Evolutionary conservation across 176 grass and related monocot species (phyloP).

Genomic region (Oropetium thomaeum): DNA sequence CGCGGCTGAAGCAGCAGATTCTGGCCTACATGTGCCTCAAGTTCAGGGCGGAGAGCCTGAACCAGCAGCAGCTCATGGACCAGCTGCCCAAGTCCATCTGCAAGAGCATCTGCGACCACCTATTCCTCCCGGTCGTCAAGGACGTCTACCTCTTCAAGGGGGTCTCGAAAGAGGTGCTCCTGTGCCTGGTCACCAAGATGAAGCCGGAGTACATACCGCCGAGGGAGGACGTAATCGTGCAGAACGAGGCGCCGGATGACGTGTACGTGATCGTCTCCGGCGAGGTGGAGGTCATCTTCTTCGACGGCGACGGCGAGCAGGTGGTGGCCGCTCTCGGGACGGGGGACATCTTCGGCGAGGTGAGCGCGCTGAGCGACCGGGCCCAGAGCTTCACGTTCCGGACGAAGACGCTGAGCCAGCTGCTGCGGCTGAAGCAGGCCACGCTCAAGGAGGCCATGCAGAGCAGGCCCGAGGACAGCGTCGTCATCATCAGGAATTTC

Average conservation of each 20-base stretch:
- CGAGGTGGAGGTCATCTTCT: slow-evolving; percentile 58
- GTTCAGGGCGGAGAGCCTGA: slow-evolving; percentile 88
- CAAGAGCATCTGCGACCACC: slow-evolving; percentile 89
- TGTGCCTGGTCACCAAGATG: slow-evolving; percentile 72
- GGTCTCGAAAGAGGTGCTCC: slow-evolving; percentile 63
- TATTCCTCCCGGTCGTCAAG: slow-evolving; percentile 74
- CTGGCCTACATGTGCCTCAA: slow-evolving; percentile 93
- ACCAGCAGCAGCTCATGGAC: slow-evolving; percentile 95
- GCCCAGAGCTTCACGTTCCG: slow-evolving; percentile 76
- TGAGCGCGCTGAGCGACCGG: slow-evolving; percentile 63
- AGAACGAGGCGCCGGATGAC: slow-evolving; percentile 84
- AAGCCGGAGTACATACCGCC: slow-evolving; percentile 93
- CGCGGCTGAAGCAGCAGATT: slow-evolving; percentile 84
- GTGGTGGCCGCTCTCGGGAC: slow-evolving; percentile 42
- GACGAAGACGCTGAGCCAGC: slow-evolving; percentile 79
- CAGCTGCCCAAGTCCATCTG: slow-evolving; percentile 92
- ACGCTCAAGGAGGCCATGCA: slow-evolving; percentile 89
- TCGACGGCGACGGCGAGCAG: slow-evolving; percentile 37
- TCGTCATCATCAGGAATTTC: slow-evolving; percentile 82
- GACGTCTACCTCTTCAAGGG: slow-evolving; percentile 89
- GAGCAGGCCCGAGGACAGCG: slow-evolving; percentile 67
- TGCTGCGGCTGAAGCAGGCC: slow-evolving; percentile 74
- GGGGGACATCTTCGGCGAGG: slow-evolving; percentile 74
- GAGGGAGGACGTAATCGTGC: slow-evolving; percentile 83
- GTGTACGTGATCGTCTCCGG: slow-evolving; percentile 80